A percentile compares a stretch with the other conserved stretches of the same genome.
These are phyloP conservation scores for Syncephalastrum racemosum DNA, from an alignment of 371 early-diverging fungal species.

Conservation along the genomic window DNA sequence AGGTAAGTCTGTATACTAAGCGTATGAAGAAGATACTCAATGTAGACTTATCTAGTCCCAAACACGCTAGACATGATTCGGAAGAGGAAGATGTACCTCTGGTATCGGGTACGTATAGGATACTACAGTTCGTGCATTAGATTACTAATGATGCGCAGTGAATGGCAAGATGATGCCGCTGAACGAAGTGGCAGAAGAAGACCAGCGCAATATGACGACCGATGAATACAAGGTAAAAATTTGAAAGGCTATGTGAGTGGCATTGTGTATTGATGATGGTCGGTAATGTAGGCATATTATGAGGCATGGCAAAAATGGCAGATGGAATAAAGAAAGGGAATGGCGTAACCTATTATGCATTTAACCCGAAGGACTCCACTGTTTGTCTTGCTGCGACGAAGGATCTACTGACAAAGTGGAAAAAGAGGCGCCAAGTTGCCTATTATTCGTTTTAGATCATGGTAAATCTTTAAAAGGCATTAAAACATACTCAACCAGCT, in stretches of 20 bases:
- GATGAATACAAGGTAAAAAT: constrained; percentile 54
- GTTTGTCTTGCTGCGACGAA: no score
- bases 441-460: no score
- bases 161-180: constrained; percentile 54
- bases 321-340: background rate
- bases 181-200: constrained; percentile 58
- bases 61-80: constrained; percentile 2
- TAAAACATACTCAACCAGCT: constrained; percentile 13
- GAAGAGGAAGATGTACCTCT: constrained; percentile 39
- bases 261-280: background rate
- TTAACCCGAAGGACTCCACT: no score
- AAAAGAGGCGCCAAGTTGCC: no score
- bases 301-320: constrained; percentile 55
- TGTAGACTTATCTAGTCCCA: constrained; percentile 2
- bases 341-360: no score
- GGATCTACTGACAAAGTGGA: no score
- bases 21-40: no score
- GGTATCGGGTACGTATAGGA: constrained; percentile 36
- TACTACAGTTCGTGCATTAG: background rate
- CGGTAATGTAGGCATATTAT: constrained; percentile 39
- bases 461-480: background rate
- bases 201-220: constrained; percentile 57
- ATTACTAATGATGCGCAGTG: constrained; percentile 17
- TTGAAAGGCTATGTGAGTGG: background rate
- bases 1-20: constrained; percentile 2